phyloP scores from a whole-genome alignment of 805 yeast genomes.

The Brettanomyces bruxellensis region DNA sequence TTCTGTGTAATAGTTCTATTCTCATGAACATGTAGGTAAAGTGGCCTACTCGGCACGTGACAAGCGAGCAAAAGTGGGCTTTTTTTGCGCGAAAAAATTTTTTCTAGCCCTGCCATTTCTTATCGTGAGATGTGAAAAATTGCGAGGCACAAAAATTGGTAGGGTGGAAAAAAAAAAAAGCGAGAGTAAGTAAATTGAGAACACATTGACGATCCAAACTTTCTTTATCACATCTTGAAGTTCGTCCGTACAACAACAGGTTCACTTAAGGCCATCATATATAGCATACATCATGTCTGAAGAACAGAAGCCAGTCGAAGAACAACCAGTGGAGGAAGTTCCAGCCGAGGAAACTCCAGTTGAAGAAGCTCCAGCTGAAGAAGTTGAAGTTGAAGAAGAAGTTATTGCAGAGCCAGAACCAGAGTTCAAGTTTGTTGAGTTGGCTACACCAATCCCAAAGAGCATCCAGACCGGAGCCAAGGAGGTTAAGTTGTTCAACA shows the following conservation, averaged over 20 bases:
- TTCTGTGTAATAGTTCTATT: too few species aligned
- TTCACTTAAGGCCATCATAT: too few species aligned
- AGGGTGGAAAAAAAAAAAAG: neutral
- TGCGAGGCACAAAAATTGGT: too few species aligned
- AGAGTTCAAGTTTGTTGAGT: slow-evolving; percentile 67
- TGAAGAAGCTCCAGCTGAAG: slow-evolving; percentile 36
- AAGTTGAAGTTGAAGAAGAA: slow-evolving; percentile 49
- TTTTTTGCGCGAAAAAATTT: neutral
- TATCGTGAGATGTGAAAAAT: neutral
- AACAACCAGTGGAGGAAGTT: slow-evolving; percentile 39
- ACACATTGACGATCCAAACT: neutral
- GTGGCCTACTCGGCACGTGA: neutral
- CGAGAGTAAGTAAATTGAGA: slow-evolving; percentile 1
- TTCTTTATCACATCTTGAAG: neutral
- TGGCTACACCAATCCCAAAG: slow-evolving; percentile 95
- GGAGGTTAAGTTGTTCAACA: slow-evolving; percentile 98
- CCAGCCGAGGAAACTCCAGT: slow-evolving; percentile 15
- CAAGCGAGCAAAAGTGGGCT: too few species aligned
- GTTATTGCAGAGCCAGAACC: slow-evolving; percentile 74
- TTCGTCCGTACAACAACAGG: too few species aligned
- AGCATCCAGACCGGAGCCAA: slow-evolving; percentile 93
- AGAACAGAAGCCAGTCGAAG: slow-evolving; percentile 42
- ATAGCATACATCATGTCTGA: slow-evolving; percentile 59
- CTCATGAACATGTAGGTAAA: too few species aligned
- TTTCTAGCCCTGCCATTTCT: neutral